Evolutionary conservation across 2,329 filamentous ascomycete genomes (phyloP), one percentile per base, ranked within the genome.

Genomic region (Arthrobotrys musiformis): DNA sequence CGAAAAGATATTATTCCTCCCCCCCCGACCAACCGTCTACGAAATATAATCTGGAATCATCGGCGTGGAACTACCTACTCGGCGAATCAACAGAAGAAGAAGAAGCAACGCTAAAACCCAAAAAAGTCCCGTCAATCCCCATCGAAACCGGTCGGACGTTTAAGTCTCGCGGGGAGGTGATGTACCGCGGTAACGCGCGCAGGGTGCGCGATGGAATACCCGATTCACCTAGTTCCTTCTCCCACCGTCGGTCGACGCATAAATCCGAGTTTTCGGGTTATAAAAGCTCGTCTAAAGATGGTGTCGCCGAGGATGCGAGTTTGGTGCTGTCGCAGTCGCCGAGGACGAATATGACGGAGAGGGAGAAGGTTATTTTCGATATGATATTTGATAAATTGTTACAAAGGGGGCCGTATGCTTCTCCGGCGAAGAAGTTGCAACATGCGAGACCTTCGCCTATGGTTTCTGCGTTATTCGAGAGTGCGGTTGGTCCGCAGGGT

Each of bases 401-500:
- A 6, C 48, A 70, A 4, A 70, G 62, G 52, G 19, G 11, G 1
- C 13, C 60, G 9, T 24, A 58, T 11, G n/a, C 48, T 15, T 13
- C 37, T 3, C 68, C 63, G 0, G 13, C 54, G 11, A 42, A 37
- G 11, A 69, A 66, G 50, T 52, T 76, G 11, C 42, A 50, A 19
- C 73, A 77, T 28, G n/a, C 17, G 1, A 35, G 66, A 4, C 73
- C 73, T 2, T 70, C 66, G 2, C 73, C 73, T 7, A 77, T 77
- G 73, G 70, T 77, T 9, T 70, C 73, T 4, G 79, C 79, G 2
- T 66, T 81, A 8, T 81, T 81, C 46, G 79, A 81, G 30, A 79
- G 75, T 9, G 80, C 80, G 4, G 78, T 81, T 5, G 80, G 80
- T 0, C 80, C 80, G 4, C 80, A 80, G 33, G 67, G 74, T 13